A percentile compares a stretch with the other conserved stretches of the same genome.
Conservation (phyloP, 192 early-diverging fungal species). For the Backusella morwellensis region DNA sequence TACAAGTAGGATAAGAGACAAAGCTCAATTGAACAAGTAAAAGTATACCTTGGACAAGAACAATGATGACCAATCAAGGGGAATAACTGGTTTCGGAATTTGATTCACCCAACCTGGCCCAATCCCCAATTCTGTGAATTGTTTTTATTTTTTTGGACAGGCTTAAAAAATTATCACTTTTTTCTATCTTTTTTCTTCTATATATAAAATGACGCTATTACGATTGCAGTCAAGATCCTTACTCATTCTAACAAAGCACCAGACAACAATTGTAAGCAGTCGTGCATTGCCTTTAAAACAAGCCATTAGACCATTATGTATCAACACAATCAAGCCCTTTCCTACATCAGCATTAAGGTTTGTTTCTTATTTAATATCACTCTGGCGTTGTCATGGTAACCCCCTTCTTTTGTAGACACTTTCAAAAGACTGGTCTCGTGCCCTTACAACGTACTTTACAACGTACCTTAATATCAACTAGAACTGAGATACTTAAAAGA, state of each 20-base stretch:
- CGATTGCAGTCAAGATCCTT: neutral
- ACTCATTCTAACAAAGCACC: neutral
- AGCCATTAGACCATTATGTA: neutral
- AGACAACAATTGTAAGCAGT: neutral
- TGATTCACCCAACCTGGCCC: neutral
- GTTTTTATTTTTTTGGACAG: conserved; percentile 1
- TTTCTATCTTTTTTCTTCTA: neutral
- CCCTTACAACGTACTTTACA: neutral
- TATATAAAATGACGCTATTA: neutral
- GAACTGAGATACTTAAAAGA: neutral
- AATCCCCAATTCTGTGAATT: neutral
- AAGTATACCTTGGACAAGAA: neutral
- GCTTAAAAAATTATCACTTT: neutral
- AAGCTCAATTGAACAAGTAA: neutral
- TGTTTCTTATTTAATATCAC: neutral
- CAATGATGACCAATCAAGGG: neutral
- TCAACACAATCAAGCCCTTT: neutral
- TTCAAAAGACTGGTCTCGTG: neutral
- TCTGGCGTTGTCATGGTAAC: neutral
- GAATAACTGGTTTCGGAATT: neutral
- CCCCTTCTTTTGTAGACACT: neutral
- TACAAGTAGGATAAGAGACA: too few species aligned
- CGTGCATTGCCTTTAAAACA: neutral
- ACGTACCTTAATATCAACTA: neutral
- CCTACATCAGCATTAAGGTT: neutral